A percentile compares a stretch with the other conserved stretches of the same genome.
Evolutionary conservation across 1,284 basidiomycete species (phyloP).

Genomic region (Bjerkandera adusta): DNA sequence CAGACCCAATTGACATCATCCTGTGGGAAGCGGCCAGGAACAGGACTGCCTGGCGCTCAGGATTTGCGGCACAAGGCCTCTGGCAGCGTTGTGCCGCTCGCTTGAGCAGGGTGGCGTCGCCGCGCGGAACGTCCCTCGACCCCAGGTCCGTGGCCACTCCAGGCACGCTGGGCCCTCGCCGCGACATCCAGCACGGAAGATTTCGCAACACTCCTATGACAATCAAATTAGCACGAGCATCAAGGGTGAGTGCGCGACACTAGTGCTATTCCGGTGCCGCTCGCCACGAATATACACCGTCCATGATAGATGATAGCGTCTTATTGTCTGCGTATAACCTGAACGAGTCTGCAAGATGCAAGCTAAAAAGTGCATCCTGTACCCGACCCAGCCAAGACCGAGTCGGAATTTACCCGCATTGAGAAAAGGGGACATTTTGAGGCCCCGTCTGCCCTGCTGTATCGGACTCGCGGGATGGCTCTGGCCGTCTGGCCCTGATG

Average conservation of each 20-base stretch:
- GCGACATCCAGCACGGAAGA: neutral
- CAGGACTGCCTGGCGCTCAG: constrained; percentile 10
- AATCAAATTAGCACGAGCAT: constrained; percentile 7
- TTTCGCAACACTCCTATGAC: neutral
- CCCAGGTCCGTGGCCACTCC: neutral
- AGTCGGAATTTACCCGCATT: too few species aligned
- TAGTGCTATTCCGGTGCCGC: constrained; percentile 10
- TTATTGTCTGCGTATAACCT: constrained; percentile 7
- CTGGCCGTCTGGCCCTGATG: too few species aligned
- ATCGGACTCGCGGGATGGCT: too few species aligned
- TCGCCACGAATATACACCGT: constrained; percentile 3
- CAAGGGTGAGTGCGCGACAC: constrained; percentile 12
- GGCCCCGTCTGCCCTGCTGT: too few species aligned
- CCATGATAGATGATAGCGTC: constrained; percentile 10
- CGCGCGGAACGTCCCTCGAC: neutral
- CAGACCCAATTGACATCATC: constrained; percentile 13
- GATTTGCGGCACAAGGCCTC: constrained; percentile 21
- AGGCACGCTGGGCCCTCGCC: neutral
- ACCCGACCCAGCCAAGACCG: neutral
- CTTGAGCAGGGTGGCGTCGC: constrained; percentile 10
- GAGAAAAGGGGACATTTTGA: too few species aligned
- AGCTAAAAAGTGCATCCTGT: neutral
- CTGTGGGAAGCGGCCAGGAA: constrained; percentile 7
- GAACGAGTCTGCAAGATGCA: neutral
- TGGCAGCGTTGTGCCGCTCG: constrained; percentile 23